Base-by-base conservation (phyloP, 176 grass and related monocot genomes). In the Rhynchospora breviuscula region DNA sequence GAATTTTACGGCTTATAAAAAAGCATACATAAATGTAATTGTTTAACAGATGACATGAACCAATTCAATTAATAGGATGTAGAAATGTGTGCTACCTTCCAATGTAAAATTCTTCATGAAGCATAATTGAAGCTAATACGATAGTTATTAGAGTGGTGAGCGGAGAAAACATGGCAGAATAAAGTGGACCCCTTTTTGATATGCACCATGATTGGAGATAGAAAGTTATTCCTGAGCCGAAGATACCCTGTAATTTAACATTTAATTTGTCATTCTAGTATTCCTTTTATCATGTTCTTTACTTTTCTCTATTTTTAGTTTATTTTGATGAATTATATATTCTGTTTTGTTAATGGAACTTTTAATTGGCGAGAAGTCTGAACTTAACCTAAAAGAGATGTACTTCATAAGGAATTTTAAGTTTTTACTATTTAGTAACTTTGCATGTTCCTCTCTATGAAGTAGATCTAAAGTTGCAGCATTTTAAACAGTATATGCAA, bases 171-270 rank as follows among this genome's bases (percentile, higher is more conserved):
- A 91, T 83, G 57, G 85, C 87, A 15, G 85, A 87, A 82, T 85
- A 91, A 11, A 94, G 87, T 2, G 92, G 92, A 0, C 87, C 92
- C 84, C 84, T 88, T 21, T 84, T 54, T 5, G 90, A 59, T 91
- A 94, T 92, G 86, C 83, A 89, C 92, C 89, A 94, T 14, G 87
- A 94, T 31, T 86, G 87, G 33, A 91, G 62, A 65, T 84, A 94
- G 21, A 87, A 89, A 77, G 86, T 91, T 9, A 90, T 80, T 2
- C 85, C 89, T 0, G 92, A 91, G 1, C 89, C 92, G 29, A 94
- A 88, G 60, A 91, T 71, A 15, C 92, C 92, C 89, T 91, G 53
- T 33, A 89, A 59, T 2, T 40, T 40, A 2, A 40, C 35, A 40
- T 40, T 40, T 40, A 40, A 40, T 40, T 40, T 40, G 35, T 40